Percentiles rank a stretch among this genome's conserved stretches.
Evolutionary conservation across 176 grass and related monocot genomes (phyloP).

Genomic region (Cenchrus americanus): DNA sequence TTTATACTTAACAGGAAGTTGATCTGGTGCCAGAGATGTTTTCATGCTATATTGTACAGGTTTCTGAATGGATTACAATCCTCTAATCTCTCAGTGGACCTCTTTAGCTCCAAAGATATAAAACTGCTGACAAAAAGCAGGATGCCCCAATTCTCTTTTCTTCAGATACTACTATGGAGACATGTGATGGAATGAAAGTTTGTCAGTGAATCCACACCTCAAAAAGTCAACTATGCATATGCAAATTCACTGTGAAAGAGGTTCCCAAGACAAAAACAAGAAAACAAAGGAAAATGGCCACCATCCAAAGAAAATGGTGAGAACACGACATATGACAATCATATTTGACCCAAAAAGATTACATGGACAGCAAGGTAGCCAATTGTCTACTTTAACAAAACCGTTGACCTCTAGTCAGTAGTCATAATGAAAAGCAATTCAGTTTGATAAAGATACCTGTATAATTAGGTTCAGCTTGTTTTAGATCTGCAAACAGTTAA

Average conservation of each 20-base stretch:
- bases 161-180: too few relatives aligned
- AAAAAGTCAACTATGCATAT: not conserved
- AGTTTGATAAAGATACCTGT: not conserved
- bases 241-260: not conserved
- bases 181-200: not conserved
- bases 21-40: not conserved
- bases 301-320: not conserved
- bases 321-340: not conserved
- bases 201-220: not conserved
- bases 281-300: not conserved
- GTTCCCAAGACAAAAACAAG: not conserved
- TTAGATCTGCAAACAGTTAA: not conserved
- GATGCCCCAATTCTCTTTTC: not conserved
- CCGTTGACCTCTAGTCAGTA: not conserved
- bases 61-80: not conserved
- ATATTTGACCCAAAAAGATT: not conserved
- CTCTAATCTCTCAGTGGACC: not conserved
- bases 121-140: not conserved
- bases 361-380: not conserved
- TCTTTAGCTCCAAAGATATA: not conserved
- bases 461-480: not conserved
- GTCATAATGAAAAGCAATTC: not conserved
- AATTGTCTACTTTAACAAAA: not conserved
- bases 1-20: not conserved
- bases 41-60: not conserved